Conservation (phyloP, 1,139 yeast genomes). For the Nakaseomyces kungkrabaensis region DNA sequence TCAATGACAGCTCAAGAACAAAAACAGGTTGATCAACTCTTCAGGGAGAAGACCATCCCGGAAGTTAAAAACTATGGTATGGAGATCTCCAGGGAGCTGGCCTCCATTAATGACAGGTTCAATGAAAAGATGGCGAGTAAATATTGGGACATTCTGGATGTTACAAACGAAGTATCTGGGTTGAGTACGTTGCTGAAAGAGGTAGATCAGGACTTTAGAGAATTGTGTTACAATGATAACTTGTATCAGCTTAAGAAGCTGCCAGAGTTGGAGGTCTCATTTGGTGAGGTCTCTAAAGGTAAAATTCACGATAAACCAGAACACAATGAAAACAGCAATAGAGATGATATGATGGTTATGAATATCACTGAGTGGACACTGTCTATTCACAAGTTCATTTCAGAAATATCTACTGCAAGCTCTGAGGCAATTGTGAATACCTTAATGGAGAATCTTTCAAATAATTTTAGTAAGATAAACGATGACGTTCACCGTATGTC, state of each 20-base stretch:
- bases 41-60: slow-evolving; percentile 6
- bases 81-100: slow-evolving; percentile 6
- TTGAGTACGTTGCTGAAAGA: slow-evolving; percentile 12
- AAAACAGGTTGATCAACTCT: slow-evolving; percentile 6
- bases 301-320: neutral
- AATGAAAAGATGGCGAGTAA: slow-evolving; percentile 14
- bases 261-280: slow-evolving; percentile 7
- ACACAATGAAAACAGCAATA: neutral
- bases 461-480: neutral
- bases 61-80: slow-evolving; percentile 8
- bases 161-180: slow-evolving; percentile 15
- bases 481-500: neutral
- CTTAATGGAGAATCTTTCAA: slow-evolving; percentile 2
- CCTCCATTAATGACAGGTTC: slow-evolving; percentile 11
- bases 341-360: slow-evolving; percentile 2
- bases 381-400: slow-evolving; percentile 12
- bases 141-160: slow-evolving; percentile 18
- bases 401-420: slow-evolving; percentile 9
- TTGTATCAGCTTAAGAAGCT: slow-evolving; percentile 16
- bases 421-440: slow-evolving; percentile 6
- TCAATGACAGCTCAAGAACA: neutral
- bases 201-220: slow-evolving; percentile 20
- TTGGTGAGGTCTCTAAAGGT: neutral
- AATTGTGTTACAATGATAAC: slow-evolving; percentile 26
- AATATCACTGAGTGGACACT: slow-evolving; percentile 15